Evolutionary conservation across 352 stramenopile genomes (phyloP).

Genomic region (Phytophthora crassamura): DNA sequence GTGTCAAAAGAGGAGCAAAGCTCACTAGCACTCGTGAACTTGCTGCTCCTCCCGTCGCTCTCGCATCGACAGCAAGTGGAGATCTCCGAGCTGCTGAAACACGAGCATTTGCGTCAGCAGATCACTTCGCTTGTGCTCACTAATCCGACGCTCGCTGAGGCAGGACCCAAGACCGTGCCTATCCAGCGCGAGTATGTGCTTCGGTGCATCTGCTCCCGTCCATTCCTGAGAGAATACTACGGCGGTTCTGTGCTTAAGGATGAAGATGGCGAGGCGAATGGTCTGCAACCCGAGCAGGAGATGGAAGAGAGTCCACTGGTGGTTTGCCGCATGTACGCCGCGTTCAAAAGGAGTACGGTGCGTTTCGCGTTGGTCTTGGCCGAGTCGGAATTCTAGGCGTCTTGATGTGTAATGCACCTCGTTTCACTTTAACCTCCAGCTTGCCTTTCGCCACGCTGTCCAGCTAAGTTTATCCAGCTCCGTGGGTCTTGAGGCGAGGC

Average conservation of each 20-base stretch:
- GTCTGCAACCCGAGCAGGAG: conserved; percentile 26
- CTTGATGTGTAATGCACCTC: neutral
- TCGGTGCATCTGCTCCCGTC: conserved; percentile 71
- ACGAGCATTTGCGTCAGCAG: conserved; percentile 39
- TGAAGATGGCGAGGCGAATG: conserved; percentile 22
- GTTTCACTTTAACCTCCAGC: neutral
- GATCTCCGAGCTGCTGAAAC: conserved; percentile 51
- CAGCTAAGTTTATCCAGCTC: neutral
- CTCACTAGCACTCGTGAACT: conserved; percentile 48
- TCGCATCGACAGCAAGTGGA: conserved; percentile 36
- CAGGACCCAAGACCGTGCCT: conserved; percentile 27
- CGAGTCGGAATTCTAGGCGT: conserved; percentile 75
- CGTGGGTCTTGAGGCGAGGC: too few species aligned
- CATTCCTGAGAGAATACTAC: conserved; percentile 67
- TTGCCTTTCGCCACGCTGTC: neutral
- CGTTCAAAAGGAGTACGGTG: conserved; percentile 79
- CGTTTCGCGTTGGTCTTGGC: conserved; percentile 74
- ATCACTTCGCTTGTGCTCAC: conserved; percentile 53
- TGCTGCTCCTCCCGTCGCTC: conserved; percentile 34
- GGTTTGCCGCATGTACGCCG: conserved; percentile 83
- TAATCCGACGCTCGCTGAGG: conserved; percentile 46
- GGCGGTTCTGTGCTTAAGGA: conserved; percentile 20
- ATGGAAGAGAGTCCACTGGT: conserved; percentile 70
- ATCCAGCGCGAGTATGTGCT: conserved; percentile 81
- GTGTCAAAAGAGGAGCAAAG: conserved; percentile 9